These are phyloP conservation scores for Wickerhamomyces chambardii DNA, from an alignment of 805 yeast species.

Conservation along the genomic window DNA sequence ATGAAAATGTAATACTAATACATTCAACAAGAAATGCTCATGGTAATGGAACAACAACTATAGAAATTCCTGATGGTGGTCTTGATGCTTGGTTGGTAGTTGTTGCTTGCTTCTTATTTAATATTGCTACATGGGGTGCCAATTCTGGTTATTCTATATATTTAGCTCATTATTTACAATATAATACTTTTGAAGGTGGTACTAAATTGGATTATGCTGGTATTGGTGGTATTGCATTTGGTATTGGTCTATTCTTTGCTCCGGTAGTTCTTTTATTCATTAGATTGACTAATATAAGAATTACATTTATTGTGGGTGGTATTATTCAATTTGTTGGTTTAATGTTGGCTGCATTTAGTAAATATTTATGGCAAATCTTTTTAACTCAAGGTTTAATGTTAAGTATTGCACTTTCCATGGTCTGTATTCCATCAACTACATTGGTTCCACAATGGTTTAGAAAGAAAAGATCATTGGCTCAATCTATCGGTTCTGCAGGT, in stretches of 20 bases:
- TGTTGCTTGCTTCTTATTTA: conserved; percentile 30
- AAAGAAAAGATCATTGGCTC: conserved; percentile 31
- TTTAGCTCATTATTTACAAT: conserved; percentile 35
- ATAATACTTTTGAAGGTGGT: conserved; percentile 36
- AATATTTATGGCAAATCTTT: conserved; percentile 45
- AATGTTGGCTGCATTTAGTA: conserved; percentile 42
- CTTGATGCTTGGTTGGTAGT: conserved; percentile 40
- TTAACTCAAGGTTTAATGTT: conserved; percentile 48
- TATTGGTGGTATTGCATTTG: conserved; percentile 52
- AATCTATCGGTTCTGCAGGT: conserved; percentile 25
- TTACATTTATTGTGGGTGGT: conserved; percentile 33
- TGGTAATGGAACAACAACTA: neutral
- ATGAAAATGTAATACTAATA: too few species aligned
- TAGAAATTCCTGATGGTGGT: conserved; percentile 34
- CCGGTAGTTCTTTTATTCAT: conserved; percentile 38
- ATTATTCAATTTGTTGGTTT: conserved; percentile 37
- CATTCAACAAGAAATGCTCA: too few species aligned
- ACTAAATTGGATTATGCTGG: conserved; percentile 40
- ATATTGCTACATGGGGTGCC: conserved; percentile 42
- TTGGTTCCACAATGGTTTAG: conserved; percentile 51
- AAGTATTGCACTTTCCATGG: conserved; percentile 42
- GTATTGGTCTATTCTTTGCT: conserved; percentile 25
- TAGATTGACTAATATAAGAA: conserved; percentile 33
- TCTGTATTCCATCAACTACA: conserved; percentile 36
- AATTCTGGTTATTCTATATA: neutral